phyloP scores from a whole-genome alignment of 2,329 filamentous ascomycete species.

The Incumbomyces lentus region DNA sequence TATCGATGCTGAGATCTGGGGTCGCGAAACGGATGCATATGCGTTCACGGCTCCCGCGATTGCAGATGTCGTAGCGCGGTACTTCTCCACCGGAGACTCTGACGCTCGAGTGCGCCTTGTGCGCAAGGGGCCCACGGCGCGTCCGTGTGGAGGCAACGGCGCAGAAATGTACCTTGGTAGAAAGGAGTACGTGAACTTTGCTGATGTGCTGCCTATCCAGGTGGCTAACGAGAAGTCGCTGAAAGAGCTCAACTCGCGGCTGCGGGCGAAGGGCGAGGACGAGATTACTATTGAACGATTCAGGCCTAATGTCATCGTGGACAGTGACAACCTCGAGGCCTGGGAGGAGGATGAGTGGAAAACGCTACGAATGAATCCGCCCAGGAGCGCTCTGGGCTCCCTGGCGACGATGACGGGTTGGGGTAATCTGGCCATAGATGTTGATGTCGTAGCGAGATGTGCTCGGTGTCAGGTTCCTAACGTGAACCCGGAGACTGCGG shows the following conservation, averaged over 20 bases:
- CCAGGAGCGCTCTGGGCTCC: slow-evolving; percentile 9
- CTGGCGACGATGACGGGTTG: slow-evolving; percentile 9
- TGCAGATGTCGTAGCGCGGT: slow-evolving; percentile 44
- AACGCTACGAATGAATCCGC: slow-evolving; percentile 38
- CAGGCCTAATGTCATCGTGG: slow-evolving; percentile 52
- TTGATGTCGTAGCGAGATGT: slow-evolving; percentile 51
- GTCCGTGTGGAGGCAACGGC: slow-evolving; percentile 48
- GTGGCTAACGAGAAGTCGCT: slow-evolving; percentile 48
- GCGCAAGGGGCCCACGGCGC: slow-evolving; percentile 51
- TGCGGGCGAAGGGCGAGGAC: slow-evolving; percentile 33
- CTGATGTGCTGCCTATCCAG: slow-evolving; percentile 49
- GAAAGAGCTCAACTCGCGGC: slow-evolving; percentile 46
- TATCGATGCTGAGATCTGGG: slow-evolving; percentile 48
- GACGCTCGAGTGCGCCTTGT: slow-evolving; percentile 46
- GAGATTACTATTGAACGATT: slow-evolving; percentile 53
- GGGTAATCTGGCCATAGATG: slow-evolving; percentile 26
- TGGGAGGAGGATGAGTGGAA: slow-evolving; percentile 59
- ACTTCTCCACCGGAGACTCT: slow-evolving; percentile 31
- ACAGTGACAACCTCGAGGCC: slow-evolving; percentile 26
- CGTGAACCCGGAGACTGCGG: slow-evolving; percentile 52
- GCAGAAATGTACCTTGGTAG: slow-evolving; percentile 43
- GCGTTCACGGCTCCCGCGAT: slow-evolving; percentile 40
- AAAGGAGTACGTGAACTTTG: slow-evolving; percentile 45
- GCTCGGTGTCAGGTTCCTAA: slow-evolving; percentile 54
- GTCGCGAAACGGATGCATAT: slow-evolving; percentile 46